Evolutionary conservation across 768 basidiomycete genomes (phyloP), one percentile per base, ranked within the genome.

Genomic region (Tulasnella sp.): DNA sequence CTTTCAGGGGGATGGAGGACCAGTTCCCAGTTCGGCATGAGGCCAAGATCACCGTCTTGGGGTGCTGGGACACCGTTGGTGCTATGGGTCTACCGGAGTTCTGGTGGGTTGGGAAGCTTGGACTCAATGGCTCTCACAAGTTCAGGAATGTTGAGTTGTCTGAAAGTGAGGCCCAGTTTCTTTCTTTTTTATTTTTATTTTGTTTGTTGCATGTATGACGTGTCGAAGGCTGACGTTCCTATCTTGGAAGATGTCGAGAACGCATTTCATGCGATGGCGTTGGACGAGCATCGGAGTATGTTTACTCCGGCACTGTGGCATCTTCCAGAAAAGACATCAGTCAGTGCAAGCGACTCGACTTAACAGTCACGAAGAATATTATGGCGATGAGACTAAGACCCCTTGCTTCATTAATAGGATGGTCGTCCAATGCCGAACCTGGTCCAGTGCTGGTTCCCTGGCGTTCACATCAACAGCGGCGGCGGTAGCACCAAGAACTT

Each of bases 11-110:
- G 34, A 38, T 38, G 34, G 34, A 5, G 34, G 7, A 38, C 15
- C 5, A 38, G 34, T 38, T 38, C 34, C 34, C 34, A 38, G 15
- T 15, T 15, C 5, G 34, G 15, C 34, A 38, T 38, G 34, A 21
- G 61, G 86, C 56, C 87, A 88, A 24, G 72, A 90, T 2, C 75
- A 90, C 7, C 77, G 81, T 0, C 76, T 69, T 60, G 82, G 80
- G 66, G 88, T 89, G 63, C 65, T 83, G 51, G 76, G 86, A 56
- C 84, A 88, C 65, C 69, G 88, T 43, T 70, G 78, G 0, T 84
- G 89, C 65, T 88, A 75, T 90, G 19, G 84, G 87, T 17, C 89
- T 89, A 54, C 68, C 90, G 50, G 88, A 88, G 0, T 82, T 86
- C 49, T 90, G 86, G 85, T 85, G 64, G 59, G 5, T 12, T 19